Conservation (phyloP, 345 rosid species). For the Salix viminalis region DNA sequence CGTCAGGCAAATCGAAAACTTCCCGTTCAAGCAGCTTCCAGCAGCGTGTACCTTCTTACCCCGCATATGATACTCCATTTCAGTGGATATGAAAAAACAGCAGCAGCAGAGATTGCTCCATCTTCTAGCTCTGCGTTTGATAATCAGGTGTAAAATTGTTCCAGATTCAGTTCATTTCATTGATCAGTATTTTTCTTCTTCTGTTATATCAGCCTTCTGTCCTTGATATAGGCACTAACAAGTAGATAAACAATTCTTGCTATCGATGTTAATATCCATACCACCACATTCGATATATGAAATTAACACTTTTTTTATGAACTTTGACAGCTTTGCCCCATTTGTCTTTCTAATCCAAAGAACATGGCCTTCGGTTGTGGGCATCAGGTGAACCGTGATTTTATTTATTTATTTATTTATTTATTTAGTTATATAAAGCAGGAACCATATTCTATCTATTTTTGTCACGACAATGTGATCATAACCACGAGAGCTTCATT, state of each 20-base stretch:
- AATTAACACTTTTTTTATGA: not conserved
- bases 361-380: conserved; percentile 87
- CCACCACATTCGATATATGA: not conserved
- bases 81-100: conserved; percentile 2
- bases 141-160: conserved; percentile 37
- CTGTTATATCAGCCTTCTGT: not conserved
- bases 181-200: not conserved
- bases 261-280: not conserved
- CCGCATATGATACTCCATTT: conserved; percentile 21
- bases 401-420: not conserved
- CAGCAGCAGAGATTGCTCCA: conserved; percentile 4
- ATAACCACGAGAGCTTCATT: not conserved
- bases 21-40: conserved; percentile 39
- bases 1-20: conserved; percentile 30
- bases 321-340: conserved; percentile 55
- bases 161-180: not conserved
- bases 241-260: not conserved
- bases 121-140: conserved; percentile 37
- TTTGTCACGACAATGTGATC: not conserved
- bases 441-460: not conserved
- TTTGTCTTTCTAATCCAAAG: conserved; percentile 56
- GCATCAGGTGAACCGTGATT: conserved; percentile 51
- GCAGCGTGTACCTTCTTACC: conserved; percentile 13
- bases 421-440: not conserved
- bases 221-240: not conserved